These are phyloP conservation scores for Udeniomyces megalosporus DNA, from an alignment of 768 basidiomycete genomes.

Conservation along the genomic window DNA sequence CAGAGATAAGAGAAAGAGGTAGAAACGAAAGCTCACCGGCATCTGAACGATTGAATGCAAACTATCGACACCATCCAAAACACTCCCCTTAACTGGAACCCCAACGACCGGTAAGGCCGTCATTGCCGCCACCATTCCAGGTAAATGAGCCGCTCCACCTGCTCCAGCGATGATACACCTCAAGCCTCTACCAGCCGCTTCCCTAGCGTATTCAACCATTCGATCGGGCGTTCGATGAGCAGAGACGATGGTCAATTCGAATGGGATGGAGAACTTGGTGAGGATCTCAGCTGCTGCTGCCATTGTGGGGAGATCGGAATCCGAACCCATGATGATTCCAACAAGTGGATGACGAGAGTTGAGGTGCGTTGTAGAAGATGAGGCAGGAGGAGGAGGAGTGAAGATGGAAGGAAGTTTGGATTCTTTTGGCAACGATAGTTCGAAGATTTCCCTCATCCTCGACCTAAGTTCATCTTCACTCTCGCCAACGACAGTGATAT, in stretches of 20 bases:
- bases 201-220: slow-evolving; percentile 62
- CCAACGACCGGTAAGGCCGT: slow-evolving; percentile 83
- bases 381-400: slow-evolving; percentile 37
- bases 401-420: slow-evolving; percentile 26
- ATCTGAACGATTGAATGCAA: slow-evolving; percentile 96
- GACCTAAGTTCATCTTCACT: slow-evolving; percentile 57
- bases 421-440: slow-evolving; percentile 39
- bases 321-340: slow-evolving; percentile 94
- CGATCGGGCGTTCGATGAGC: slow-evolving; percentile 88
- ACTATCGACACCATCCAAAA: slow-evolving; percentile 90
- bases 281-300: slow-evolving; percentile 71
- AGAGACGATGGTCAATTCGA: slow-evolving; percentile 88
- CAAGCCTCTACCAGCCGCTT: slow-evolving; percentile 39
- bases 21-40: slow-evolving; percentile 49
- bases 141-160: slow-evolving; percentile 94
- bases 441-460: slow-evolving; percentile 58
- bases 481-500: slow-evolving; percentile 71
- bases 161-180: slow-evolving; percentile 81
- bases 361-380: slow-evolving; percentile 18
- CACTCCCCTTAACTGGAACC: slow-evolving; percentile 89
- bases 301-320: slow-evolving; percentile 92
- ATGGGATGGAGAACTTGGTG: slow-evolving; percentile 65
- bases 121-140: slow-evolving; percentile 96
- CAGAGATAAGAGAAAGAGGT: no score
- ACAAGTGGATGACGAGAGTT: slow-evolving; percentile 45